Base-by-base conservation (phyloP, 495 filamentous ascomycete genomes). In the Chaetomium tenue region DNA sequence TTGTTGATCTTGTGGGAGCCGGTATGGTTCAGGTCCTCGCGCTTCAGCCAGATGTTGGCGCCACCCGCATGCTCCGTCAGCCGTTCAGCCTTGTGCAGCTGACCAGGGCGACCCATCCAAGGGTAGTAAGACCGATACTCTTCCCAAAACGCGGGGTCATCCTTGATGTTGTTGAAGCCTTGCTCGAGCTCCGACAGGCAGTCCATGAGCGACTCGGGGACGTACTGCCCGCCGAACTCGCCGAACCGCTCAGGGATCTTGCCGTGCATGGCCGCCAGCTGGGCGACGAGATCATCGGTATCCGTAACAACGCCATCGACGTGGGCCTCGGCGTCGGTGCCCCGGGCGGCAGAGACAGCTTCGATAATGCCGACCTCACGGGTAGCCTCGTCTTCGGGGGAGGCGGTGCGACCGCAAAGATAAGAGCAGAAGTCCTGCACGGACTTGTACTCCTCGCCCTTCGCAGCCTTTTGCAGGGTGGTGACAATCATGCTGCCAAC, bases 211-310 rank as follows among this genome's bases (percentile, higher is more conserved):
- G 92, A 92, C 77, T 99, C 94, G 1, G 94, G 95, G 0, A 99
- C 93, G 70, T 98, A 99, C 75, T 98, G 94, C n/a, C 94, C 94
- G 68, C 94, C 94, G 67, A 96, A 99, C 75, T 97, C 91, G 63
- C 94, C 94, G 70, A 99, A 99, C 16, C 93, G 88, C 58, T 90
- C 85, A 3, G 93, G 92, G 39, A 89, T 79, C 60, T 84, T 83
- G 75, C 79, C 74, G 66, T 82, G 78, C 48, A 82, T 75, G 8
- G 77, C 75, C 0, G 76, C 67, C 25, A 82, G 75, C 69, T 82
- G 78, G 8, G 72, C 68, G 30, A 82, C 76, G 20, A 84, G 75
- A 44, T 76, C 76, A 37, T 74, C 79, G 52, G 77, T 71, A 39
- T 76, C 68, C 37, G 50, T 86, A 61, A 77, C 64, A 30, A 75